Evolutionary conservation across 2,329 filamentous ascomycete species (phyloP).

Genomic region (Trichoderma koningii): DNA sequence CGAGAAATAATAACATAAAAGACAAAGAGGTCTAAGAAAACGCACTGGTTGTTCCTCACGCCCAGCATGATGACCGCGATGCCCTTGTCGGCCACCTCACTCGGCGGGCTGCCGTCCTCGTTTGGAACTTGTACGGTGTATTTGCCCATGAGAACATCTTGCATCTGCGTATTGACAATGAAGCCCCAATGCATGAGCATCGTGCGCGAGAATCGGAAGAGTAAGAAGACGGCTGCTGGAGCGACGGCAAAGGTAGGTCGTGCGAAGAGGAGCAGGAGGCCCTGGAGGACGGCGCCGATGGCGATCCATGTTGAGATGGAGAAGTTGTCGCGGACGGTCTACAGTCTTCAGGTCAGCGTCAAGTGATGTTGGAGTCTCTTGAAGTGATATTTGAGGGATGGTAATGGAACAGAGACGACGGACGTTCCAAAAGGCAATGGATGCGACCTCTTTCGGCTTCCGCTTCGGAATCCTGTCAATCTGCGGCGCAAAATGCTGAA

Average conservation of each 20-base stretch:
- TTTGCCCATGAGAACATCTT: conserved; percentile 21
- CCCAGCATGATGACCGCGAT: conserved; percentile 17
- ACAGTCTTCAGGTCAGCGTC: neutral
- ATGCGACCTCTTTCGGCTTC: neutral
- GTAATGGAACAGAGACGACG: neutral
- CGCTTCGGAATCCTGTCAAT: neutral
- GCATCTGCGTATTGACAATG: conserved; percentile 20
- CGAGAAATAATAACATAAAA: neutral
- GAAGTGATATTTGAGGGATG: too few species aligned
- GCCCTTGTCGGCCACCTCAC: neutral
- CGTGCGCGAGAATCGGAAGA: conserved; percentile 4
- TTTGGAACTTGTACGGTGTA: conserved; percentile 11
- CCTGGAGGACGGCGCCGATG: conserved; percentile 18
- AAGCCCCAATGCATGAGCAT: conserved; percentile 20
- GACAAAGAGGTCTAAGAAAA: neutral
- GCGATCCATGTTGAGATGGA: conserved; percentile 24
- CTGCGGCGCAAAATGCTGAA: conserved; percentile 9
- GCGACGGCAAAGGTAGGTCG: conserved; percentile 10
- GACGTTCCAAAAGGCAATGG: conserved; percentile 16
- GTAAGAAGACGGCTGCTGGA: conserved; percentile 1
- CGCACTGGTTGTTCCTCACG: conserved; percentile 19
- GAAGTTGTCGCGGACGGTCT: conserved; percentile 24
- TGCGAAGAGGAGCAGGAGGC: conserved; percentile 3
- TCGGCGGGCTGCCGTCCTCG: conserved; percentile 9
- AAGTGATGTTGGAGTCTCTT: too few species aligned